Evolutionary conservation across 208 protist species (phyloP), one percentile per base, ranked within the genome.

Genomic region (Phytomonas serpens): DNA sequence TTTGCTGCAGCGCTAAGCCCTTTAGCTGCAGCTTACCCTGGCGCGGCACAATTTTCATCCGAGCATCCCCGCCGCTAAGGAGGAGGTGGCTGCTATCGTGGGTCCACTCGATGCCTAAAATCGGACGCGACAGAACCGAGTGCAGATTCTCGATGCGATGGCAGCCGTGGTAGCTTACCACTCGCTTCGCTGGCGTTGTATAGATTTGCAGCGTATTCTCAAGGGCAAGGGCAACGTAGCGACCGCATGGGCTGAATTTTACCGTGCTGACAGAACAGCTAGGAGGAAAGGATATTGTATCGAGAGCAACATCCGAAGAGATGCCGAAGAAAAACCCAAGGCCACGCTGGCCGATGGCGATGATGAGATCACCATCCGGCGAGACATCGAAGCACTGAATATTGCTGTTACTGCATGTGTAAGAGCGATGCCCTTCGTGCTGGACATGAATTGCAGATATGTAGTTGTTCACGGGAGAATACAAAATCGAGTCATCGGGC

Each of bases 361-460:
- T 77, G 14, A 86, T 63, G 13, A 97, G 81, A 75, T 94, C 92
- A 7, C 89, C 92, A 72, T 97, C 92, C 4, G 84, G 76, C 36
- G 87, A 92, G 52, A 97, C 65, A 76, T 94, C 89, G 77, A 94
- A 97, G 79, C 89, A 93, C 70, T 87, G 89, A 73, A 97, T 93
- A 74, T 64, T 84, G 81, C 89, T 94, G 83, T 97, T 97, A 77
- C 88, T 93, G 70, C 86, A 92, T n/a, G 83, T 74, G 69, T 89
- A 79, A 47, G 87, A 92, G 62, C 80, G 66, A 68, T 92, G 83
- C 31, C 88, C 87, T 31, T 91, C 92, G 16, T 82, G 76, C 75
- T 93, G 89, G 16, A 97, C 81, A 73, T 93, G 78, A 61, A 94
- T 79, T 29, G 83, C 70, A 37, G 87, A 91, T 62, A 97, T 76